Evolutionary conservation across 2,329 filamentous ascomycete species (phyloP).

Genomic region (Ophiosphaerella korrae): DNA sequence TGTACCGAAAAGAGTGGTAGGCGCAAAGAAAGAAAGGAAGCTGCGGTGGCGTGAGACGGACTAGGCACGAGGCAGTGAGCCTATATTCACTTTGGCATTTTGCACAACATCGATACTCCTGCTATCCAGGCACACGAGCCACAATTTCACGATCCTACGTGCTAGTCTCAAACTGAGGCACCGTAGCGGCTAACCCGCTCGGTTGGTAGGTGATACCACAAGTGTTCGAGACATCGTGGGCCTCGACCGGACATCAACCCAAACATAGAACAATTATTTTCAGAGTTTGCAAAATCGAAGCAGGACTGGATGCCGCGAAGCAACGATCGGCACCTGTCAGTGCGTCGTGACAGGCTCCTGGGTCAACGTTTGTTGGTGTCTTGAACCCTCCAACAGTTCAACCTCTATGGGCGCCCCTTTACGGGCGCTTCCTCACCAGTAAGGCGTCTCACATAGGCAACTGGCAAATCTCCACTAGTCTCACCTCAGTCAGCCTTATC

Average conservation of each 20-base stretch:
- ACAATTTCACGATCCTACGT: slow-evolving; percentile 34
- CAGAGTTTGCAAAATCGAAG: slow-evolving; percentile 22
- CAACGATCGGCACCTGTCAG: slow-evolving; percentile 23
- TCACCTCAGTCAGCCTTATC: slow-evolving; percentile 9
- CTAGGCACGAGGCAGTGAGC: slow-evolving; percentile 30
- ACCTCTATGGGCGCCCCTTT: slow-evolving; percentile 4
- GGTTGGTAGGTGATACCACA: slow-evolving; percentile 33
- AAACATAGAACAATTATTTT: slow-evolving; percentile 32
- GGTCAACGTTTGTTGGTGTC: slow-evolving; percentile 17
- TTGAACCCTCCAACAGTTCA: neutral
- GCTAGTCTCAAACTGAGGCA: slow-evolving; percentile 44
- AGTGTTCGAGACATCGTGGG: slow-evolving; percentile 40
- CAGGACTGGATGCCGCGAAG: slow-evolving; percentile 16
- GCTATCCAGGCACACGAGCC: slow-evolving; percentile 31
- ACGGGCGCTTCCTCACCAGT: slow-evolving; percentile 10
- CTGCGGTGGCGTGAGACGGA: slow-evolving; percentile 26
- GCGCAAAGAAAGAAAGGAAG: slow-evolving; percentile 20
- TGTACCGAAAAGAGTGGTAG: slow-evolving; percentile 14
- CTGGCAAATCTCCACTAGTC: slow-evolving; percentile 16
- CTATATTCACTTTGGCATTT: slow-evolving; percentile 42
- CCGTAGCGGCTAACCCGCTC: slow-evolving; percentile 37
- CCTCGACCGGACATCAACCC: slow-evolving; percentile 29
- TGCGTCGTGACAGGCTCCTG: slow-evolving; percentile 22
- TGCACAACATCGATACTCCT: slow-evolving; percentile 29
- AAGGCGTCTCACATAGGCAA: slow-evolving; percentile 15